phyloP scores from a whole-genome alignment of 768 basidiomycete species.

The Galerina sulciceps region DNA sequence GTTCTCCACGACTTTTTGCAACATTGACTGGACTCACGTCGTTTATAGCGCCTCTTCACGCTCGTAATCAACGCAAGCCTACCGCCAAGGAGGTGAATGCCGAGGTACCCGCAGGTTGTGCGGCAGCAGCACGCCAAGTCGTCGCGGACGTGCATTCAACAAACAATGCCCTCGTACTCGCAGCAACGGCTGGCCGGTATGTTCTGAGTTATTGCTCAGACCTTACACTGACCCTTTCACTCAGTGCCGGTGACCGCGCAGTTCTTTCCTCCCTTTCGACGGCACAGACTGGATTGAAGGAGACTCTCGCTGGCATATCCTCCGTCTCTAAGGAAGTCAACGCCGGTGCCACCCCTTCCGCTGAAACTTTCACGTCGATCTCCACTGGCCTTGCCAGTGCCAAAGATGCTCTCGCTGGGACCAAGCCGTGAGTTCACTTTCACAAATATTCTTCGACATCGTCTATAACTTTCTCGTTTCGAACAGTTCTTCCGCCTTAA shows the following conservation, averaged over 20 bases:
- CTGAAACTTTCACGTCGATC: constrained; percentile 2
- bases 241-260: constrained; percentile 4
- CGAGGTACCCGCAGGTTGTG: background rate
- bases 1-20: too few relatives aligned
- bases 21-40: too few relatives aligned
- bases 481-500: background rate
- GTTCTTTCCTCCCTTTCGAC: constrained; percentile 5
- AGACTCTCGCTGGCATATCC: constrained; percentile 3
- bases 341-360: constrained; percentile 2
- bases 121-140: background rate
- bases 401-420: constrained; percentile 3
- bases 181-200: background rate
- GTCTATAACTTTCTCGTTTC: background rate
- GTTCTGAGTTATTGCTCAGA: background rate
- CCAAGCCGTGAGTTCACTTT: constrained; percentile 1
- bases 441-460: background rate
- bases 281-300: constrained; percentile 11
- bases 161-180: background rate
- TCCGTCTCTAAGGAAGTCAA: constrained; percentile 6
- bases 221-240: background rate
- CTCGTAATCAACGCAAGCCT: background rate
- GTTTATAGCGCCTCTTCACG: too few relatives aligned
- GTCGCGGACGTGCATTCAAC: background rate
- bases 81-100: background rate
- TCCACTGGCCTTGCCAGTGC: constrained; percentile 7